A percentile compares a stretch with the other conserved stretches of the same genome.
These are phyloP conservation scores for Cenchrus purpureus DNA, from an alignment of 176 grass and related monocot species.

Conservation along the genomic window DNA sequence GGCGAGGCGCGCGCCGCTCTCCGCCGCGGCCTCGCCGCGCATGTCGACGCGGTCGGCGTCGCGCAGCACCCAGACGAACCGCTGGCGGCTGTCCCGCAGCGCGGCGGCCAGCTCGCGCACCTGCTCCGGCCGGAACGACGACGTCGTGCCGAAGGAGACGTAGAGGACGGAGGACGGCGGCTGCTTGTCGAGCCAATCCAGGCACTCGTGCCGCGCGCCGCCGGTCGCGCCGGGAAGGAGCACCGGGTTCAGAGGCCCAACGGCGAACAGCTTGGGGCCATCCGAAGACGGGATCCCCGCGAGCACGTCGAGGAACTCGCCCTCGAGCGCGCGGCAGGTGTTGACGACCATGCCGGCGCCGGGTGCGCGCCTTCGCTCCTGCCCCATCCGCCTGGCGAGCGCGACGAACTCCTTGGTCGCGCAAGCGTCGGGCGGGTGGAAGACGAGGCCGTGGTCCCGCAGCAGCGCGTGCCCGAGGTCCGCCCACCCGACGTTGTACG, in stretches of 20 bases:
- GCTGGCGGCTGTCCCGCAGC: constrained; percentile 35
- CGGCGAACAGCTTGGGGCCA: constrained; percentile 53
- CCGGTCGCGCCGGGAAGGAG: not conserved
- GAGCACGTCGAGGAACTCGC: constrained; percentile 65
- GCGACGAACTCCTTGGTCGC: constrained; percentile 43
- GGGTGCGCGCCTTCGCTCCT: constrained; percentile 1
- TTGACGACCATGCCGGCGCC: constrained; percentile 59
- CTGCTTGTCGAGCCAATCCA: constrained; percentile 72
- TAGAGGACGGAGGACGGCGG: constrained; percentile 66
- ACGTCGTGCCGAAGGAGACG: constrained; percentile 79
- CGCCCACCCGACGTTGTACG: constrained; percentile 41
- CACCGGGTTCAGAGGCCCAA: constrained; percentile 56
- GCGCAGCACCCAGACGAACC: constrained; percentile 63
- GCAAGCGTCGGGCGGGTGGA: constrained; percentile 44
- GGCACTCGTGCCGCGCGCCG: constrained; percentile 44
- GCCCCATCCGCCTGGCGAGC: constrained; percentile 15
- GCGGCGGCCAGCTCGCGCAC: constrained; percentile 64
- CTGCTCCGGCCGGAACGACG: constrained; percentile 57
- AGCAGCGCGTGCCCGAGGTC: constrained; percentile 36
- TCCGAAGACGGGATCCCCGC: constrained; percentile 25
- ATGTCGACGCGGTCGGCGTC: constrained; percentile 53
- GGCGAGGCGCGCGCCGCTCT: not conserved
- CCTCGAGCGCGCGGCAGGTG: constrained; percentile 62
- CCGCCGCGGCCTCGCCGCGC: not conserved
- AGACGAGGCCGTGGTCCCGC: constrained; percentile 31